Base-by-base conservation (phyloP, 176 grass and related monocot species). In the Bromus sterilis region DNA sequence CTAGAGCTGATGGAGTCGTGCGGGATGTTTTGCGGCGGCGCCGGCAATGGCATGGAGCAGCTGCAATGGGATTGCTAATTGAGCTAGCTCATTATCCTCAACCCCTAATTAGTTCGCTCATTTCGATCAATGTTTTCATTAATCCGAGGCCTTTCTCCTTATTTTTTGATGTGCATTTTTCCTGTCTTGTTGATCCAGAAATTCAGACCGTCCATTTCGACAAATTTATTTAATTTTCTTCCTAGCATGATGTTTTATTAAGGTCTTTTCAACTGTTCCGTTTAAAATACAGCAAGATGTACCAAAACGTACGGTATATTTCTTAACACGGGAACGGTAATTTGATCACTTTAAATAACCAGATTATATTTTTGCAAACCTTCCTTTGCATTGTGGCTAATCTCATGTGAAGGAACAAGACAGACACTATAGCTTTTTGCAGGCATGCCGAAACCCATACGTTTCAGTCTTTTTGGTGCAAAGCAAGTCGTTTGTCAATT, bases 1-100 rank as follows among this genome's bases (percentile, higher is more conserved):
- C 71, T 99, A 26, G 97, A 99, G 26, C 74, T 96, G 44, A 93
- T 99, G 89, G 93, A 99, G 8, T 93, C 89, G 39, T 95, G 90
- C 36, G 89, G 84, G 44, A 73, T 93, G 58, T 86, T 96, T 51
- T 91, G 79, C 79, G 61, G 74, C 15, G 82, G 15, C 32, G 72
- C 41, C 12, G 85, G 87, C 73, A 85, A 84, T 68, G 74, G 85
- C 49, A 96, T 99, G 40, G 93, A 99, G 40, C 93, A 91, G 35
- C 79, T 99, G 76, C 93, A 93, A 84, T 99, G 96, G 96, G 91
- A 96, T 76, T 99, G 91, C 72, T 93, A 93, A 73, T 46, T 48
- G 40, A 88, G 87, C 66, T 85, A 89, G 87, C 75, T 87, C 78
- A 78, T 69, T 78, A 77, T 86, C 40, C 43, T 85, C 71, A 83